phyloP scores from a whole-genome alignment of 768 basidiomycete genomes.

The Lepiota venenata region DNA sequence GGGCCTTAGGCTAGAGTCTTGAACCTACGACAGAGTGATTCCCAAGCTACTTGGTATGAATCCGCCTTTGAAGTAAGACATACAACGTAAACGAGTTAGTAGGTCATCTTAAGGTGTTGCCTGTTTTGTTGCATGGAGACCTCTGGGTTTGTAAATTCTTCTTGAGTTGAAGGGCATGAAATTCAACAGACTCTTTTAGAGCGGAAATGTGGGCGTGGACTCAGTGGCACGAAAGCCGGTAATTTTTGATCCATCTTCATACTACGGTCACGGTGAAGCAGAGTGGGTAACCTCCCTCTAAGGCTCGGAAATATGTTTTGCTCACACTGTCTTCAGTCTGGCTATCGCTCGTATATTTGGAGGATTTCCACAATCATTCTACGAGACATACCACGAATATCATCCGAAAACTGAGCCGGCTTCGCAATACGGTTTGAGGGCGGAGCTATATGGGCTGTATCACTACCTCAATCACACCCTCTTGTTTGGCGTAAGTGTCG shows the following conservation, averaged over 20 bases:
- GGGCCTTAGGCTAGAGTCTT: not conserved
- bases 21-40: slow-evolving; percentile 49
- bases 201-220: slow-evolving; percentile 71
- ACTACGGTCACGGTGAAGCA: slow-evolving; percentile 78
- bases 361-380: slow-evolving; percentile 65
- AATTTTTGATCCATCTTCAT: slow-evolving; percentile 77
- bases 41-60: slow-evolving; percentile 56
- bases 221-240: slow-evolving; percentile 50
- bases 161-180: not conserved
- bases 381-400: slow-evolving; percentile 58
- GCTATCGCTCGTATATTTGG: slow-evolving; percentile 81
- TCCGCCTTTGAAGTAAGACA: not conserved
- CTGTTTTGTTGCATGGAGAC: slow-evolving; percentile 76
- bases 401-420: slow-evolving; percentile 63
- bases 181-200: slow-evolving; percentile 34
- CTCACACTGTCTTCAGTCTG: slow-evolving; percentile 32
- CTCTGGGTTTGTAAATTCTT: slow-evolving; percentile 55
- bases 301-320: not conserved
- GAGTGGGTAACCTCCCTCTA: slow-evolving; percentile 47
- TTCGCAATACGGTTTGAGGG: slow-evolving; percentile 60
- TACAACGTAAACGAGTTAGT: not conserved
- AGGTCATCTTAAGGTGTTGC: slow-evolving; percentile 53
- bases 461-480: slow-evolving; percentile 83
- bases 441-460: slow-evolving; percentile 72
- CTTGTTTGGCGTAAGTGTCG: slow-evolving; percentile 64